phyloP scores from a whole-genome alignment of 1,139 yeast species.

The Pichia norvegensis region DNA sequence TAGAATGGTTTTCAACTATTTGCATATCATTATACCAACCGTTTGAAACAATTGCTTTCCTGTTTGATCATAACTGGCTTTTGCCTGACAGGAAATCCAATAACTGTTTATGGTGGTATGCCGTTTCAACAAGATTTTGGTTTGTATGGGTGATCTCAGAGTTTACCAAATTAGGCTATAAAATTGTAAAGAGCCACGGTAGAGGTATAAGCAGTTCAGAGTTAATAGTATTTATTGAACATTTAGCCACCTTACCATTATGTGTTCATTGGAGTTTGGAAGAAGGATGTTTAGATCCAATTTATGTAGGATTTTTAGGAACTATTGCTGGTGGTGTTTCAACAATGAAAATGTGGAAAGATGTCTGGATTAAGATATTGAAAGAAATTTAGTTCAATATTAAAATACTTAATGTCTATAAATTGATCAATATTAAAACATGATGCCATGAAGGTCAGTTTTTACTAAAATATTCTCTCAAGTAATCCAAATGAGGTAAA shows the following conservation, averaged over 20 bases:
- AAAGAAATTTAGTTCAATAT: constrained; percentile 3
- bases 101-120: constrained; percentile 21
- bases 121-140: constrained; percentile 51
- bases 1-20: constrained; percentile 23
- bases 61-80: constrained; percentile 49
- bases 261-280: constrained; percentile 52
- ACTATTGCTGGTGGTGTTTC: constrained; percentile 25
- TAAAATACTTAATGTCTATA: no score
- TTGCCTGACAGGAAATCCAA: constrained; percentile 33
- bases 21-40: constrained; percentile 34
- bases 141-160: constrained; percentile 45
- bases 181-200: constrained; percentile 1
- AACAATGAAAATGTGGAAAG: constrained; percentile 21
- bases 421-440: background rate
- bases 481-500: constrained; percentile 29
- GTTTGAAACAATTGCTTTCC: constrained; percentile 52
- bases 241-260: constrained; percentile 43
- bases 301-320: constrained; percentile 30
- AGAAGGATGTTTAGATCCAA: constrained; percentile 41
- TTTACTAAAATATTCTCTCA: constrained; percentile 16
- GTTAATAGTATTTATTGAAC: constrained; percentile 19
- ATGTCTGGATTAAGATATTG: constrained; percentile 12
- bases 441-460: background rate
- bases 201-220: constrained; percentile 8
- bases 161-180: constrained; percentile 20